Evolutionary conservation across 2,329 filamentous ascomycete species (phyloP), one percentile per base, ranked within the genome.

Genomic region (Lasiodiplodia theobromae): DNA sequence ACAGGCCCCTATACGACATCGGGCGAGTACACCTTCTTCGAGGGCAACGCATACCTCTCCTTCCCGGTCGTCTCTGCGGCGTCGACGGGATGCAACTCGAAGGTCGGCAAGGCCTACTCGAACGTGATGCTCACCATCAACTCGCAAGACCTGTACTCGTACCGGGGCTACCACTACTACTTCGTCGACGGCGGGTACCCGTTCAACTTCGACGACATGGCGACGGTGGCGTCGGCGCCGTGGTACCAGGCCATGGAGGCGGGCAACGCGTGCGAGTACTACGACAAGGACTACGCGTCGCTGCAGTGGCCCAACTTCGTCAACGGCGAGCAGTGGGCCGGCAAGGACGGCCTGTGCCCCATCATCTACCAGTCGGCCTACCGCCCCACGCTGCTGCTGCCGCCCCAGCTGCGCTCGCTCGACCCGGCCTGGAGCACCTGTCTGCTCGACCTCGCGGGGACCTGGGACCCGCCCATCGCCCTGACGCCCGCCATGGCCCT

Each of bases 191-290:
- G 16, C 7, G 63, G 63, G 3, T 66, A 47, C 23, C 52, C 63
- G 7, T 66, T 66, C 63, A 56, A 66, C 37, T 66, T 66, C 21
- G 63, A 66, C 49, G 63, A 66, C 51, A 54, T 66, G 63, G 21
- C 25, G 2, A 66, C 63, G 7, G 63, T 66, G 14, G 51, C 49
- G 10, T 54, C 51, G 2, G 16, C n/a, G 23, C 34, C 63, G 14
- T 66, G 63, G 63, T 66, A 54, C 21, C 28, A 52, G 25, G 63
- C 63, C 25, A 66, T 66, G 4, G 16, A 38, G 12, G 63, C 34
- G 7, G 52, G 52, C 37, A 56, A 66, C 51, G 23, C n/a, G 14
- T 66, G 63, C 10, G 21, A 47, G n/a, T 54, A 56, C 21, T 66
- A 66, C 23, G 34, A 49, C 10, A 47, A 49, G 28, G 51, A 54